Percentiles rank a stretch among this genome's conserved stretches.
These are phyloP conservation scores for Medicago truncatula DNA, from an alignment of 306 rosid species.

Conservation along the genomic window MtrunA17r5.0-ANR NC_053048.1:51926501-51927000, in stretches of 20 bases:
- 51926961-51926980: conserved; percentile 96
- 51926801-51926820: conserved; percentile 95
- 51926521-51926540: conserved; percentile 77
- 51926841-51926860: conserved; percentile 98
- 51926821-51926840: conserved; percentile 85
- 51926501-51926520: conserved; percentile 84
- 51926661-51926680: conserved; percentile 85
- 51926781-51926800: conserved; percentile 97
- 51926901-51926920: conserved; percentile 88
- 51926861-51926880: conserved; percentile 97
- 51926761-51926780: conserved; percentile 94
- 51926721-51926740: conserved; percentile 96
- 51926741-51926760: conserved; percentile 98
- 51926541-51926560: conserved; percentile 99
- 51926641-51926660: conserved; percentile 93
- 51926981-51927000: conserved; percentile 91
- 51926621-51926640: conserved; percentile 91
- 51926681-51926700: conserved; percentile 98
- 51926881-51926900: conserved; percentile 92
- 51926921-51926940: conserved; percentile 86
- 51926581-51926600: conserved; percentile 97
- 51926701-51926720: conserved; percentile 99
- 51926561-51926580: conserved; percentile 94
- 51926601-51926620: conserved; percentile 98
- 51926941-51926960: conserved; percentile 86